A percentile compares a stretch with the other conserved stretches of the same genome.
Conservation (phyloP, 73 alveolate genomes). For the Paramecium sonneborni region DNA sequence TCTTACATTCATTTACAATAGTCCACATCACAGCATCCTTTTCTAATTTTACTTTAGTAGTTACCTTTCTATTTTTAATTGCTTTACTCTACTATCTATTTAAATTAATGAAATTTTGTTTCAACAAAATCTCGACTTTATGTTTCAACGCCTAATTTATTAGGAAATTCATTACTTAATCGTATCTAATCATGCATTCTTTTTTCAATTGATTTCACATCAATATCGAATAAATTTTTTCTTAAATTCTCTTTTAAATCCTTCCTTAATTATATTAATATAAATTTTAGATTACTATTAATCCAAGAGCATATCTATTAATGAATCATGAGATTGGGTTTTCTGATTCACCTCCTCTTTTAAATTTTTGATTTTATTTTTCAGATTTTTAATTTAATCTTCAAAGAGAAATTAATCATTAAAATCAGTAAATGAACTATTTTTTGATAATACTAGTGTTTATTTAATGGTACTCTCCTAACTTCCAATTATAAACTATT, state of each 20-base stretch:
- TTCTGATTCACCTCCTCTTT: neutral
- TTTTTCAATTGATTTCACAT: neutral
- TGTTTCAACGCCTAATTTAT: neutral
- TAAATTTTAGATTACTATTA: neutral
- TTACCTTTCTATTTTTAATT: neutral
- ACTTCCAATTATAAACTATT: neutral
- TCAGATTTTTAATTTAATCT: neutral
- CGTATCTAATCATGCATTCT: neutral
- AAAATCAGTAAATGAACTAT: conserved; percentile 9
- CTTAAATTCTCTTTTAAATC: neutral
- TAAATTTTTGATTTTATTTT: neutral
- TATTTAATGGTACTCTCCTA: neutral
- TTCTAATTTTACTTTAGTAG: neutral
- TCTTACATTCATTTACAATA: neutral
- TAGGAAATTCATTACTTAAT: neutral
- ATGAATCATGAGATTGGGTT: neutral
- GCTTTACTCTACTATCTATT: neutral
- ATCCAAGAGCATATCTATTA: neutral
- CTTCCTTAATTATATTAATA: neutral
- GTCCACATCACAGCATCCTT: conserved; percentile 8
- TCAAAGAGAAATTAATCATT: neutral
- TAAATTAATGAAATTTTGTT: neutral
- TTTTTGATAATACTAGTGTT: neutral
- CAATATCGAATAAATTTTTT: neutral
- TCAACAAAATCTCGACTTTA: neutral